A percentile compares a stretch with the other conserved stretches of the same genome.
Evolutionary conservation across 139 green algal species (phyloP).

Genomic region (Chlorella vulgaris): DNA sequence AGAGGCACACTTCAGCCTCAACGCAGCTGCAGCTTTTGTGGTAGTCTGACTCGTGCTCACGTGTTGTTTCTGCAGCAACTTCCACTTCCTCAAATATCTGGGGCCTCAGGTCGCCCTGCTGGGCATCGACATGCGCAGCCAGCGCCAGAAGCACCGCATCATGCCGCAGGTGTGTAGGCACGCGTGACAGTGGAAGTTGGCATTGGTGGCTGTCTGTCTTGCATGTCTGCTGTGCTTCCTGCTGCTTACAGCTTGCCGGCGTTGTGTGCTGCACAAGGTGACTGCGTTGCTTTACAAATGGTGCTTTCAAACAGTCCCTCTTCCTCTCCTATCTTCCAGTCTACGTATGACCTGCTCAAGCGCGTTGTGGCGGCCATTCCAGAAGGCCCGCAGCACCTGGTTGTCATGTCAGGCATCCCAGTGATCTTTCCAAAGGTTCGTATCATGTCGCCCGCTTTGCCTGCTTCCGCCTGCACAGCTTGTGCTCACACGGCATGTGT

Average conservation of each 20-base stretch:
- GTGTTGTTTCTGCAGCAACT: conserved; percentile 3
- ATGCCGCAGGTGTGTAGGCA: conserved; percentile 32
- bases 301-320: no score
- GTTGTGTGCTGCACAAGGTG: no score
- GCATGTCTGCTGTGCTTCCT: no score
- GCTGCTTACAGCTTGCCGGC: no score
- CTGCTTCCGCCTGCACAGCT: no score
- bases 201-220: not conserved
- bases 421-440: conserved; percentile 48
- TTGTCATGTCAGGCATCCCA: conserved; percentile 45
- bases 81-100: conserved; percentile 38
- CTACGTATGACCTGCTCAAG: conserved; percentile 1
- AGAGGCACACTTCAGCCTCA: no score
- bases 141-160: conserved; percentile 47
- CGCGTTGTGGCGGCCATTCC: conserved; percentile 16
- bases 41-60: no score
- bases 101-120: conserved; percentile 45
- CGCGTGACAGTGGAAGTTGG: not conserved
- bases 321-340: not conserved
- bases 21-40: no score
- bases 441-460: no score
- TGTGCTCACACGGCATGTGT: no score
- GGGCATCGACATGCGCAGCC: conserved; percentile 49
- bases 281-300: no score
- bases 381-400: conserved; percentile 35